Evolutionary conservation across 1,284 basidiomycete genomes (phyloP), one percentile per base, ranked within the genome.

Genomic region (Megacollybia platyphylla): DNA sequence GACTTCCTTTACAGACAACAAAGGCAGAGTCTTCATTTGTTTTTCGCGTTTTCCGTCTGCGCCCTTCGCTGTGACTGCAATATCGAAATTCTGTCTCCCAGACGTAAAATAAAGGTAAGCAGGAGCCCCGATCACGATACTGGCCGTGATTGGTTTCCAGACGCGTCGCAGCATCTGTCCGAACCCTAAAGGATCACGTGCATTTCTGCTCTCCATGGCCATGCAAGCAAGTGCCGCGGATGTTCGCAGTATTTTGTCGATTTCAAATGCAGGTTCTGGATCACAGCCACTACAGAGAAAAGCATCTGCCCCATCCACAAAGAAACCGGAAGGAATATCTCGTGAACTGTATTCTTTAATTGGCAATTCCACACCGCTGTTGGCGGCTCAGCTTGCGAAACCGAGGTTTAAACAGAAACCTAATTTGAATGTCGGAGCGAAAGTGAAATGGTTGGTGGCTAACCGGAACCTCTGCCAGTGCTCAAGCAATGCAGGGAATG

Each of bases 321-420:
- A 71, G 53, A 89, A 87, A 59, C 86, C 85, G 1, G 87, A 91
- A 28, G 94, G 93, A 18, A 94, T 97, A 50, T 85, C 90, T 0
- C 72, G 92, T 49, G 93, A 97, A 61, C 71, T 98, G 2, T 97
- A 88, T 60, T 83, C 88, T 0, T 76, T 98, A 46, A 94, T 98
- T 49, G 96, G 94, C 13, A 81, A 90, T 51, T 87, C 89, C 44
- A 84, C 85, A 4, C 90, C 93, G 2, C 82, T 84, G 1, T 70
- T 97, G 32, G 78, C 78, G 0, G 74, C 79, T 27, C 78, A 82
- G 51, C 68, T 82, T 46, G 73, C 79, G 37, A 86, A 86, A 53
- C 86, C 91, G 30, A 82, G 84, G 45, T 76, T 96, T 49, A 92
- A 92, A 56, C 84, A 89, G 60, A 83, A 88, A 50, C 85, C 87